Evolutionary conservation across 768 basidiomycete species (phyloP).

Genomic region (Paxillus ammoniavirescens): DNA sequence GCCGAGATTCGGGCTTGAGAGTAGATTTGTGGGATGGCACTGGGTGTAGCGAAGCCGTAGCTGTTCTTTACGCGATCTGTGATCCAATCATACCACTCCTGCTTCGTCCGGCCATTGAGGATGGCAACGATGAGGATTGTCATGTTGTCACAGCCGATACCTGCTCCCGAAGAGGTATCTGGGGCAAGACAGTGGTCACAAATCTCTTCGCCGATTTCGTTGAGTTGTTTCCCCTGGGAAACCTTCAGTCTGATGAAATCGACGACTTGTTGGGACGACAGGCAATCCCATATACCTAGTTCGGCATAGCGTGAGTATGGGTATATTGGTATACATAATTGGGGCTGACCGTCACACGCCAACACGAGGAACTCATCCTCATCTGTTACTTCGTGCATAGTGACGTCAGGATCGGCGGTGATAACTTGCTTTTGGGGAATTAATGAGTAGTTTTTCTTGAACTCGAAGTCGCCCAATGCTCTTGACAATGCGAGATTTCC

Average conservation of each 20-base stretch:
- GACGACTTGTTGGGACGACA: slow-evolving; percentile 89
- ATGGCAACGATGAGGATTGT: slow-evolving; percentile 90
- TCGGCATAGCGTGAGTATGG: slow-evolving; percentile 4
- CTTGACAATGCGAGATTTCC: slow-evolving; percentile 95
- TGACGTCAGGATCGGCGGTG: slow-evolving; percentile 92
- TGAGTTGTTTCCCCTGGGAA: slow-evolving; percentile 72
- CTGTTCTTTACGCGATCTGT: slow-evolving; percentile 73
- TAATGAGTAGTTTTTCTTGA: slow-evolving; percentile 88
- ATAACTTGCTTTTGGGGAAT: slow-evolving; percentile 90
- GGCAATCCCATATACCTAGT: slow-evolving; percentile 96
- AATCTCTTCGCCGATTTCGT: slow-evolving; percentile 85
- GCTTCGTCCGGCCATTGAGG: slow-evolving; percentile 81
- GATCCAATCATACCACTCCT: slow-evolving; percentile 93
- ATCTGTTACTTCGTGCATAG: slow-evolving; percentile 70
- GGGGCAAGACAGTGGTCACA: slow-evolving; percentile 94
- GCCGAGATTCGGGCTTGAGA: slow-evolving; percentile 59
- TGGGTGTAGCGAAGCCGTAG: slow-evolving; percentile 79
- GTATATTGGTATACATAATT: background rate
- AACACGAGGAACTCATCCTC: slow-evolving; percentile 98
- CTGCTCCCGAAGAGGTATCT: slow-evolving; percentile 84
- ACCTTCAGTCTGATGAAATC: slow-evolving; percentile 84
- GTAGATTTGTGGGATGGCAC: slow-evolving; percentile 73
- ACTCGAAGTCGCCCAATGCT: slow-evolving; percentile 97
- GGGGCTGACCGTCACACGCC: slow-evolving; percentile 86
- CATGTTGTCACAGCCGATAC: slow-evolving; percentile 99